phyloP scores from a whole-genome alignment of 1,139 yeast genomes.

The Fermentozyma sake region DNA sequence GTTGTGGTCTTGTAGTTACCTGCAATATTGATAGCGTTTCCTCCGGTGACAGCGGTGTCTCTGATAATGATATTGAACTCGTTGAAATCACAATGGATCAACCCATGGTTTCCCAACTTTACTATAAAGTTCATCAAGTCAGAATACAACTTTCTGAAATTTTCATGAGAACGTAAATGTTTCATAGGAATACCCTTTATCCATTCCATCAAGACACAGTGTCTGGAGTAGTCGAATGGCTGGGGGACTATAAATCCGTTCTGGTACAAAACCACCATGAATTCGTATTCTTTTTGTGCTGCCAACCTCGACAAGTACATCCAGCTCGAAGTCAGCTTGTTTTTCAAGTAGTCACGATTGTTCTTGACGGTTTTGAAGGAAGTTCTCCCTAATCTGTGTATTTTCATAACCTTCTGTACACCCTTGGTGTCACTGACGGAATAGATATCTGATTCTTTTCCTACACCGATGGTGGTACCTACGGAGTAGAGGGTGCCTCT shows the following conservation, averaged over 20 bases:
- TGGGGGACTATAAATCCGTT: conserved; percentile 83
- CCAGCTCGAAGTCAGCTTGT: conserved; percentile 74
- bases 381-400: conserved; percentile 90
- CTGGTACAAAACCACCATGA: conserved; percentile 69
- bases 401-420: conserved; percentile 67
- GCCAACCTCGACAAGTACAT: conserved; percentile 87
- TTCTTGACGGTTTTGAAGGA: conserved; percentile 90
- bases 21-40: no score
- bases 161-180: conserved; percentile 62
- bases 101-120: conserved; percentile 76
- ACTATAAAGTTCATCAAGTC: conserved; percentile 86
- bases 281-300: conserved; percentile 87
- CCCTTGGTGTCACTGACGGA: conserved; percentile 75
- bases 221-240: conserved; percentile 88
- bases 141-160: conserved; percentile 69
- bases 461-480: conserved; percentile 91
- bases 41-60: conserved; percentile 52
- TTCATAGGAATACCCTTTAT: conserved; percentile 89
- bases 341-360: conserved; percentile 84
- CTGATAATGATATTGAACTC: conserved; percentile 92
- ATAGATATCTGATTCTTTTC: conserved; percentile 94
- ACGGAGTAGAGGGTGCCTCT: conserved; percentile 71
- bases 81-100: conserved; percentile 95
- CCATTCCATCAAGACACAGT: conserved; percentile 88
- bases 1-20: no score